Percentiles rank a stretch among this genome's conserved stretches.
phyloP scores from a whole-genome alignment of 352 stramenopile species.

The Phytophthora pini region DNA sequence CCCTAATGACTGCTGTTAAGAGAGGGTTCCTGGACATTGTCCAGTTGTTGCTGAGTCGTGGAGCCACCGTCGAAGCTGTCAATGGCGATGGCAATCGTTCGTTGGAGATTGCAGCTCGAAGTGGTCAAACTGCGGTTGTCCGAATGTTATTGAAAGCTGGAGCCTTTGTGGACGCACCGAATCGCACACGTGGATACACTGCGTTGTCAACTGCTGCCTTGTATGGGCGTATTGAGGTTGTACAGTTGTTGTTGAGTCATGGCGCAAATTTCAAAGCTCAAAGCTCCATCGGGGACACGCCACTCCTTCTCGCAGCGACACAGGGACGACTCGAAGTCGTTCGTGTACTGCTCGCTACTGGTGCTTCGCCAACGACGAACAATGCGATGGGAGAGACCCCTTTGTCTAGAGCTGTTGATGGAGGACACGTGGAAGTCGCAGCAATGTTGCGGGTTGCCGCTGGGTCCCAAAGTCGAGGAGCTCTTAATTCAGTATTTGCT shows the following conservation, averaged over 20 bases:
- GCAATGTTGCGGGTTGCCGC: conserved; percentile 27
- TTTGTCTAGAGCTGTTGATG: conserved; percentile 29
- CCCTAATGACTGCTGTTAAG: conserved; percentile 37
- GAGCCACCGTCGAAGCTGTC: conserved; percentile 25
- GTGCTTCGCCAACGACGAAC: conserved; percentile 13
- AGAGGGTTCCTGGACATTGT: conserved; percentile 25
- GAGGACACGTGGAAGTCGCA: conserved; percentile 31
- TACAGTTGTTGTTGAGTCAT: conserved; percentile 31
- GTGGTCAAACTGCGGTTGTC: conserved; percentile 21
- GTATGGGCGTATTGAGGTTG: conserved; percentile 20
- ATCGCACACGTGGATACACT: conserved; percentile 35
- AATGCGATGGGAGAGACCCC: conserved; percentile 34
- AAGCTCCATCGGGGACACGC: conserved; percentile 34
- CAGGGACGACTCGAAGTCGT: conserved; percentile 32
- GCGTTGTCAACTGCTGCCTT: conserved; percentile 33
- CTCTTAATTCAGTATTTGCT: background rate
- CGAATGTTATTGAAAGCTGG: conserved; percentile 28
- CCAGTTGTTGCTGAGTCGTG: conserved; percentile 29
- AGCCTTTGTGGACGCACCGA: conserved; percentile 32
- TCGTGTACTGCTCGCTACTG: conserved; percentile 22
- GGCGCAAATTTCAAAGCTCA: conserved; percentile 20
- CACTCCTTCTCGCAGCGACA: conserved; percentile 32
- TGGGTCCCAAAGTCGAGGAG: conserved; percentile 19
- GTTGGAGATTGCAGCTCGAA: conserved; percentile 34
- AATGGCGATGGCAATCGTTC: conserved; percentile 34